Base-by-base conservation (phyloP, 257 asterid species). In the Cruciata laevipes region DNA sequence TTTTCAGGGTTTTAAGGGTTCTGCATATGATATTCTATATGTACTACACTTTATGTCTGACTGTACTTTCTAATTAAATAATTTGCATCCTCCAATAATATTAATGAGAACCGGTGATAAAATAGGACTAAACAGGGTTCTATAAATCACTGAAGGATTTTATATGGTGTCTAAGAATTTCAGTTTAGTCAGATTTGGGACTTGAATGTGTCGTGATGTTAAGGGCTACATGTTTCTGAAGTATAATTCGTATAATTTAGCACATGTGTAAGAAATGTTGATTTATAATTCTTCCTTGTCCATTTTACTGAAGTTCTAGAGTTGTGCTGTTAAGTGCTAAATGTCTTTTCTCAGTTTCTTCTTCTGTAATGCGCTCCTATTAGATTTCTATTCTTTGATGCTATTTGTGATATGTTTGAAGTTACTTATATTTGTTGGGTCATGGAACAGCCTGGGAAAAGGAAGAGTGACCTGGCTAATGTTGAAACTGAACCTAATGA, bases 381-480 rank as follows among this genome's bases (percentile, higher is more conserved):
- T 17, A 14, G 24, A 60, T 63, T 42, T 67, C 66, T 63, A 66
- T 73, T 38, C 53, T 12, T 70, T 25, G 23, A 40, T 61, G 32
- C 63, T 60, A 37, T 67, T 60, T 65, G 30, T 63, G 21, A 14
- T 12, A 14, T 49, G 60, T 2, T 66, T 73, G 35, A 3, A 65
- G 23, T 27, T 74, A 69, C 79, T 78, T 58, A 66, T 73, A 25
- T 24, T 24, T 80, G 69, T 24, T 80, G 72, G 27, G 69, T 56
- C 37, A 30, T 30, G 31, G 37, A 66, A 31, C 55, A 87, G 90
- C 82, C 85, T 72, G 79, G 77, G 67, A 87, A 92, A 85, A 87
- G 93, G 78, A 92, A 89, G 82, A 71, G 69, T 14, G 81, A 77
- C 49, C 72, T 63, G 70, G 75, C 85, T 67, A 83, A 75, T 64